Evolutionary conservation across 2,329 filamentous ascomycete genomes (phyloP).

Genomic region (Xylaria sp.): DNA sequence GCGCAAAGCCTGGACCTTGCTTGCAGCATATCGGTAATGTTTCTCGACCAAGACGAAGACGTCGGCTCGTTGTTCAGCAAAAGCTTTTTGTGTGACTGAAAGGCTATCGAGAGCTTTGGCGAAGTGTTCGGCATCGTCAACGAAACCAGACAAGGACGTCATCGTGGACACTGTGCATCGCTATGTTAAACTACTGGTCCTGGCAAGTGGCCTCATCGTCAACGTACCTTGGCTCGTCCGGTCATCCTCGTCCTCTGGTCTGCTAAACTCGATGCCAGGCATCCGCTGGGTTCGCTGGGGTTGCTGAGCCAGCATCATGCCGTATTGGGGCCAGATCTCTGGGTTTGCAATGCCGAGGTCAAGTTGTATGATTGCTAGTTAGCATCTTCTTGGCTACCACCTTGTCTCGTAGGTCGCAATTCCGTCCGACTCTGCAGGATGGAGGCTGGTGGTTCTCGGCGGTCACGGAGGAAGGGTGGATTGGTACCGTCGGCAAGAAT

Average conservation of each 20-base stretch:
- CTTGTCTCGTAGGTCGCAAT: not conserved
- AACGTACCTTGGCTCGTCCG: conserved; percentile 31
- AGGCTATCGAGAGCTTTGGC: conserved; percentile 83
- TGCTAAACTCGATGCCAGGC: conserved; percentile 27
- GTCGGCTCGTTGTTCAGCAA: conserved; percentile 64
- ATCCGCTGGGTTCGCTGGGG: conserved; percentile 27
- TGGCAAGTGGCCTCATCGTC: not conserved
- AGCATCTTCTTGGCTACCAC: conserved; percentile 33
- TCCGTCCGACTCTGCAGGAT: not conserved
- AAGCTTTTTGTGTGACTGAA: conserved; percentile 54
- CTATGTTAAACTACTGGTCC: not conserved
- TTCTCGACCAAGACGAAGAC: conserved; percentile 71
- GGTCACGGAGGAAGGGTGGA: not conserved
- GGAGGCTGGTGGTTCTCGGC: not conserved
- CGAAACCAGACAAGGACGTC: conserved; percentile 34
- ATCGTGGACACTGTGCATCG: conserved; percentile 28
- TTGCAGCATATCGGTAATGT: conserved; percentile 64
- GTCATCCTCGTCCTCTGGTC: conserved; percentile 24
- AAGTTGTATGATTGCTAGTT: conserved; percentile 31
- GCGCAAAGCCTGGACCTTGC: conserved; percentile 51
- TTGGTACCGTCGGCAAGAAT: not conserved
- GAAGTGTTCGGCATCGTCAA: conserved; percentile 82
- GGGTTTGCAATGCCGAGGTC: conserved; percentile 27
- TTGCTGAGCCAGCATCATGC: conserved; percentile 29
- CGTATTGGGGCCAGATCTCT: conserved; percentile 11